These are phyloP conservation scores for Pythium volutum DNA, from an alignment of 352 stramenopile genomes.

Conservation along the genomic window DNA sequence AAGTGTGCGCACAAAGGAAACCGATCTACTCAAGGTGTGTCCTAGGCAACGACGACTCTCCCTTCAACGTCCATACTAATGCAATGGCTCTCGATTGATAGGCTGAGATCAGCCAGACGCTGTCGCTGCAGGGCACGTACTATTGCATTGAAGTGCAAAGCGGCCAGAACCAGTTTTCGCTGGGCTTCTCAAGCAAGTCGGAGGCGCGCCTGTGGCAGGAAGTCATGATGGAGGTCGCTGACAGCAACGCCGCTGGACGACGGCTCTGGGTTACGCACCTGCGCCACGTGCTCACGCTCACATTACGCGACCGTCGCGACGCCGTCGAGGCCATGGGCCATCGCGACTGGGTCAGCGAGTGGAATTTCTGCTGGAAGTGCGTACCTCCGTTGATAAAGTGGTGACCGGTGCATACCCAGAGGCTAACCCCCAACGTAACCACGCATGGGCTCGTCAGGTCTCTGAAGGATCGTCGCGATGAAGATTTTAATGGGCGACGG, in stretches of 20 bases:
- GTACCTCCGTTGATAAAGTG: neutral
- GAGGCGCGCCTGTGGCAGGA: slow-evolving; percentile 55
- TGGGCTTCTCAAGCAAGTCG: slow-evolving; percentile 50
- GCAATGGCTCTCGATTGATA: slow-evolving; percentile 11
- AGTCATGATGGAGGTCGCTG: slow-evolving; percentile 61
- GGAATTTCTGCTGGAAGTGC: slow-evolving; percentile 57
- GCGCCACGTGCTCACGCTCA: slow-evolving; percentile 46
- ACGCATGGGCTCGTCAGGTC: slow-evolving; percentile 29
- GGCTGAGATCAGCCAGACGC: slow-evolving; percentile 39
- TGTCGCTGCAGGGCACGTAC: slow-evolving; percentile 43
- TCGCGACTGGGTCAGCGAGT: slow-evolving; percentile 79
- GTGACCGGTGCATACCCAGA: too few relatives aligned
- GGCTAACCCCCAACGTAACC: neutral
- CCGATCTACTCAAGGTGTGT: slow-evolving; percentile 68
- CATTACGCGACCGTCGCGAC: slow-evolving; percentile 43
- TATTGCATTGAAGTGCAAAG: slow-evolving; percentile 61
- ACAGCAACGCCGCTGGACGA: slow-evolving; percentile 69
- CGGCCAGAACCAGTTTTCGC: slow-evolving; percentile 35
- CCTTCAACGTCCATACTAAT: neutral
- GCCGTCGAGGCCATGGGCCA: slow-evolving; percentile 56
- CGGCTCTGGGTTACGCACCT: slow-evolving; percentile 67
- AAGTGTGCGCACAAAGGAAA: slow-evolving; percentile 54
- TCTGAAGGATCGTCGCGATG: slow-evolving; percentile 25
- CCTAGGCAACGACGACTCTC: neutral
- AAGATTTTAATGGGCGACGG: slow-evolving; percentile 35